Conservation (phyloP, 176 grass and related monocot genomes). For the Ensete glaucum region DNA sequence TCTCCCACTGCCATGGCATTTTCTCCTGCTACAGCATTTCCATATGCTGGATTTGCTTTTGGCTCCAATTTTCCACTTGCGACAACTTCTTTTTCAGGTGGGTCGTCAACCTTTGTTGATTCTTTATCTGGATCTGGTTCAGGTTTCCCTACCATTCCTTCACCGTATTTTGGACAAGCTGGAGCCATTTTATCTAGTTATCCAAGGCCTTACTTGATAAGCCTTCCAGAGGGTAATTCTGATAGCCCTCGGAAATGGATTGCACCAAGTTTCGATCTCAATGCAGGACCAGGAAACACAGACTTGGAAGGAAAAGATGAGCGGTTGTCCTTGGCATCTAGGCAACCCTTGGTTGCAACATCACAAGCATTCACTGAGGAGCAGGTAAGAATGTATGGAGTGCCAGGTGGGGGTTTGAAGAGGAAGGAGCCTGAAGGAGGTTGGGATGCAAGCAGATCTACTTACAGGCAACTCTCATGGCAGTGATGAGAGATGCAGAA, state of each 20-base stretch:
- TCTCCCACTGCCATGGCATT: slow-evolving; percentile 54
- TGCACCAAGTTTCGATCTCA: slow-evolving; percentile 60
- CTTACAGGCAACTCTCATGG: slow-evolving; percentile 38
- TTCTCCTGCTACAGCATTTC: slow-evolving; percentile 35
- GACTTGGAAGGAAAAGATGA: slow-evolving; percentile 52
- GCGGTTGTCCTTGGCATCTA: slow-evolving; percentile 19
- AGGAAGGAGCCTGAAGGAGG: slow-evolving; percentile 57
- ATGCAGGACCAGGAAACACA: slow-evolving; percentile 60
- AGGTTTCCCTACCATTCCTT: slow-evolving; percentile 40
- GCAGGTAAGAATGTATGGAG: slow-evolving; percentile 26
- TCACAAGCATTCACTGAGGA: slow-evolving; percentile 46
- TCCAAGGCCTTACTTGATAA: slow-evolving; percentile 49
- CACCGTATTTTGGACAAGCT: slow-evolving; percentile 35
- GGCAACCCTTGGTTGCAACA: slow-evolving; percentile 28
- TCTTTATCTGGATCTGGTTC: slow-evolving; percentile 30
- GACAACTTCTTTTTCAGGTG: slow-evolving; percentile 41
- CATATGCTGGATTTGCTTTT: slow-evolving; percentile 49
- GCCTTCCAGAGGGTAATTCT: slow-evolving; percentile 57
- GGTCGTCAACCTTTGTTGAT: slow-evolving; percentile 34
- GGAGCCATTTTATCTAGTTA: slow-evolving; percentile 42
- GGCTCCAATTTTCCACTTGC: slow-evolving; percentile 31
- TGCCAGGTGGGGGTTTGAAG: slow-evolving; percentile 29
- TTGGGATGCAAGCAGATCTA: slow-evolving; percentile 40
- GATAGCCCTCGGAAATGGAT: slow-evolving; percentile 48
- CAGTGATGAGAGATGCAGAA: slow-evolving; percentile 6